Evolutionary conservation across 1,139 yeast genomes (phyloP).

Genomic region (Yarrowia galli): DNA sequence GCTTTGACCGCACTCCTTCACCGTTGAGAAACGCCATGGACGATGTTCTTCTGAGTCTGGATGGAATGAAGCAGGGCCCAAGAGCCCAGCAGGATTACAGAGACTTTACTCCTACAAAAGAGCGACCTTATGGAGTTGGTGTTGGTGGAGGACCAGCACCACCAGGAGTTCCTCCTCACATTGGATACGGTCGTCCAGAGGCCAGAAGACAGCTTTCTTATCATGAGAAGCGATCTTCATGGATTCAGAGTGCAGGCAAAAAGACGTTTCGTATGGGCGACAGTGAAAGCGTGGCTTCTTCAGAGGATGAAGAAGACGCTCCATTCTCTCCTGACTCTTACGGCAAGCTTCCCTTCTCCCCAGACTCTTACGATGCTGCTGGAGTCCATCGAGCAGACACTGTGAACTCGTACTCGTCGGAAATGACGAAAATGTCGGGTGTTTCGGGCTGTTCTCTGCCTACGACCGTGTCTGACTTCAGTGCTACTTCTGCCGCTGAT

Average conservation of each 20-base stretch:
- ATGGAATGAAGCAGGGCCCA: slow-evolving; percentile 43
- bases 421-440: slow-evolving; percentile 23
- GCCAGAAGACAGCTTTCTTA: slow-evolving; percentile 18
- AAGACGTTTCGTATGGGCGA: slow-evolving; percentile 34
- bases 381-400: slow-evolving; percentile 30
- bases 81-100: slow-evolving; percentile 10
- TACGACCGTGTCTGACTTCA: slow-evolving; percentile 17
- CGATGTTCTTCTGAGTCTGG: slow-evolving; percentile 49
- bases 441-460: slow-evolving; percentile 34
- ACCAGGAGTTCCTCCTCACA: neutral
- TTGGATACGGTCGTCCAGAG: slow-evolving; percentile 1
- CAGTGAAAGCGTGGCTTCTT: slow-evolving; percentile 8
- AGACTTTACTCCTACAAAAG: slow-evolving; percentile 24
- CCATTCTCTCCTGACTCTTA: slow-evolving; percentile 25
- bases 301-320: slow-evolving; percentile 15
- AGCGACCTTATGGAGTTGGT: neutral
- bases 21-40: slow-evolving; percentile 55
- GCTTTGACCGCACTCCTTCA: slow-evolving; percentile 59
- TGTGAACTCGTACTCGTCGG: slow-evolving; percentile 21
- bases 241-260: slow-evolving; percentile 32
- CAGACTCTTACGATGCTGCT: slow-evolving; percentile 14
- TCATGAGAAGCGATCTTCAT: slow-evolving; percentile 30
- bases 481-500: slow-evolving; percentile 25
- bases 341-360: slow-evolving; percentile 21
- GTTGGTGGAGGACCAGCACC: neutral